These are phyloP conservation scores for Silene conica DNA, from an alignment of 148 eudicot genomes.

Conservation along the genomic window DNA sequence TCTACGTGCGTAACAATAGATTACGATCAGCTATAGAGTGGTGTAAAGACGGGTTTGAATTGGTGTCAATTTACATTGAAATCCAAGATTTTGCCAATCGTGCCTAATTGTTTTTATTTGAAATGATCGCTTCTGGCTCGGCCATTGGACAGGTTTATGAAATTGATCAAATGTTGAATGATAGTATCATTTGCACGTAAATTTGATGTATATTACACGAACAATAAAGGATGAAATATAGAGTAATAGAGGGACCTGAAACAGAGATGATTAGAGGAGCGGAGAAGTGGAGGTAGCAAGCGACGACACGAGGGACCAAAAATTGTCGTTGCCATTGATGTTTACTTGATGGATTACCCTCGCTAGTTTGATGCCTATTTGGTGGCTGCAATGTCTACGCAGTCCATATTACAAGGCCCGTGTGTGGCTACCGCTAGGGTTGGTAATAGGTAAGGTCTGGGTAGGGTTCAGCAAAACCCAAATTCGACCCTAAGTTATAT, in stretches of 20 bases:
- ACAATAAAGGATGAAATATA: background rate
- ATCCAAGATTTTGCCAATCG: too few species aligned
- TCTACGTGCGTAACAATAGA: constrained; percentile 1
- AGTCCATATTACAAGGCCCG: too few species aligned
- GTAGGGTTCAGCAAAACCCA: too few species aligned
- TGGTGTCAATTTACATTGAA: too few species aligned
- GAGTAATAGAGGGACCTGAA: background rate
- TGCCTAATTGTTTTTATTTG: too few species aligned
- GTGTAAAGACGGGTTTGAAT: too few species aligned
- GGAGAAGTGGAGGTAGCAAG: constrained; percentile 6
- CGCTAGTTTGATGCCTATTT: background rate
- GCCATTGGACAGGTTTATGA: background rate
- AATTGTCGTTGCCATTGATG: background rate
- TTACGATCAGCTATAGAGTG: background rate
- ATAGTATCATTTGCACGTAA: background rate
- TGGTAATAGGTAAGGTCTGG: too few species aligned
- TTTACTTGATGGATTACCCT: background rate
- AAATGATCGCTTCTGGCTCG: too few species aligned
- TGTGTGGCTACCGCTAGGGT: background rate
- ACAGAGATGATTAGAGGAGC: background rate
- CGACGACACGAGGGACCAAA: background rate
- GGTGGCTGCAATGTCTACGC: too few species aligned
- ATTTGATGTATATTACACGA: background rate
- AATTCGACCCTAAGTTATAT: too few species aligned
- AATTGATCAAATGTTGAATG: too few species aligned